Conservation (phyloP, 495 filamentous ascomycete species). For the Geoglossum glabrum region DNA sequence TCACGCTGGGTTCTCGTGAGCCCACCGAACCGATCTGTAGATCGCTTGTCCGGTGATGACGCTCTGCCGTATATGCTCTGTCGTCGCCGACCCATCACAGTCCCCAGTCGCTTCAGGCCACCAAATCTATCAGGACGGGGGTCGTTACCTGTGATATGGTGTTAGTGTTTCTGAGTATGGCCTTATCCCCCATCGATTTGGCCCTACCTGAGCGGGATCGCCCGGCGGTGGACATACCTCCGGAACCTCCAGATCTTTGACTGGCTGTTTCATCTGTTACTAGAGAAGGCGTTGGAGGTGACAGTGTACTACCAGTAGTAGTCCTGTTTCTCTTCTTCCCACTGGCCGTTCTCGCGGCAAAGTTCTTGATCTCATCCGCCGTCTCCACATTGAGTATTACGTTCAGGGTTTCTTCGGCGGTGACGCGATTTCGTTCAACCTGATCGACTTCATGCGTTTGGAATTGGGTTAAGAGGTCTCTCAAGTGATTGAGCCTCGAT, state of each 20-base stretch:
- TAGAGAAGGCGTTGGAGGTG: slow-evolving; percentile 21
- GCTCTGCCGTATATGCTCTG: slow-evolving; percentile 25
- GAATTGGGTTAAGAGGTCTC: slow-evolving; percentile 79
- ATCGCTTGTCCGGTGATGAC: slow-evolving; percentile 29
- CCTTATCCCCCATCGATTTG: not conserved
- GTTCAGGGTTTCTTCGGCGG: slow-evolving; percentile 66
- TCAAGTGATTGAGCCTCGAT: slow-evolving; percentile 69
- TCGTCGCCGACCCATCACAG: slow-evolving; percentile 51
- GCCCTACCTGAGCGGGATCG: not conserved
- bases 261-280: slow-evolving; percentile 19
- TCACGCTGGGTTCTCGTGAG: slow-evolving; percentile 12
- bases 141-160: not conserved
- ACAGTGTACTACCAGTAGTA: slow-evolving; percentile 15
- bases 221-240: slow-evolving; percentile 2
- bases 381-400: slow-evolving; percentile 75
- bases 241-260: slow-evolving; percentile 5
- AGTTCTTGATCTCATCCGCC: slow-evolving; percentile 74
- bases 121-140: slow-evolving; percentile 21
- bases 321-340: slow-evolving; percentile 22
- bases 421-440: slow-evolving; percentile 53
- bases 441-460: slow-evolving; percentile 86
- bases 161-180: not conserved
- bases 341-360: slow-evolving; percentile 32
- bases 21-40: slow-evolving; percentile 10
- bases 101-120: slow-evolving; percentile 49